Conservation (phyloP, 805 yeast species). For the Metschnikowia bowlesiae region DNA sequence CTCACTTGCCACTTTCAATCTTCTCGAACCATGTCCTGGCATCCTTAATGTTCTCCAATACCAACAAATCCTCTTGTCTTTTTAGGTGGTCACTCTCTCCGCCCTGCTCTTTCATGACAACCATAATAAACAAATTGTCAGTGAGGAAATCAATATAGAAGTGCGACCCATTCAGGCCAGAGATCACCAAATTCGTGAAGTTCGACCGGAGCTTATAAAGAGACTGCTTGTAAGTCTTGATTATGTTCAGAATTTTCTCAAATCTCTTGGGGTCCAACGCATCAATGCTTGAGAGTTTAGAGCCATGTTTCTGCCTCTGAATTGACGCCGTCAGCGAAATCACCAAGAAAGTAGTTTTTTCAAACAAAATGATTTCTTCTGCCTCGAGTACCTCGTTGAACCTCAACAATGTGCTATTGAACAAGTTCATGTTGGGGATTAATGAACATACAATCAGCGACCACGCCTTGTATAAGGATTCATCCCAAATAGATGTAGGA, state of each 20-base stretch:
- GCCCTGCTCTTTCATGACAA: conserved; percentile 46
- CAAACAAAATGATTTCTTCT: conserved; percentile 86
- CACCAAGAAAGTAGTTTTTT: conserved; percentile 85
- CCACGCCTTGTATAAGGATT: conserved; percentile 94
- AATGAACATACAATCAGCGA: conserved; percentile 90
- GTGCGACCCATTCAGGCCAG: conserved; percentile 48
- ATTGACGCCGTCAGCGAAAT: conserved; percentile 56
- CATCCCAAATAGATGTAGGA: conserved; percentile 97
- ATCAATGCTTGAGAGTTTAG: conserved; percentile 9
- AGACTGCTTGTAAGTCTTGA: conserved; percentile 91
- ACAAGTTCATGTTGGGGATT: conserved; percentile 82
- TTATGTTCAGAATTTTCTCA: conserved; percentile 89
- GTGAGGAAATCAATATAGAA: conserved; percentile 53
- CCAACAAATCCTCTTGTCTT: conserved; percentile 41
- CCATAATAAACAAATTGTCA: conserved; percentile 58
- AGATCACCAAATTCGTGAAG: conserved; percentile 69
- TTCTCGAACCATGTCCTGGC: conserved; percentile 53
- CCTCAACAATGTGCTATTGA: conserved; percentile 69
- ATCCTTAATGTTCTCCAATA: conserved; percentile 53
- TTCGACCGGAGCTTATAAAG: conserved; percentile 83
- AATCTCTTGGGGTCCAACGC: conserved; percentile 83
- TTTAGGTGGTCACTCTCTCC: conserved; percentile 18
- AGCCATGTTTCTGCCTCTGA: conserved; percentile 18
- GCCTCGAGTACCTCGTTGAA: conserved; percentile 76
- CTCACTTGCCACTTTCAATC: conserved; percentile 27